These are phyloP conservation scores for Euptelea pleiosperma DNA, from an alignment of 164 flowering plant species.

Conservation along the genomic window DNA sequence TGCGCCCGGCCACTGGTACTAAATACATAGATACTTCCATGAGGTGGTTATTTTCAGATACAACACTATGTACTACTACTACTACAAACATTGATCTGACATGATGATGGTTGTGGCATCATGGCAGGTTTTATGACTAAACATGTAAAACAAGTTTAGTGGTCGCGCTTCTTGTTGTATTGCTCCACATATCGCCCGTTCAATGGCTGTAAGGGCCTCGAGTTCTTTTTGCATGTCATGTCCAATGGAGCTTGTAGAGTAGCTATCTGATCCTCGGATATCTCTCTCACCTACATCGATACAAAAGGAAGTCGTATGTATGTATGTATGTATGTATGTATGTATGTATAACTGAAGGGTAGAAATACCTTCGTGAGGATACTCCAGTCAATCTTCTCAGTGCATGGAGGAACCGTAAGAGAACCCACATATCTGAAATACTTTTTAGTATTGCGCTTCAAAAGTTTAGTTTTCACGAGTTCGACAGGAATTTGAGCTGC, in stretches of 20 bases:
- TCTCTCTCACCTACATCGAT: conserved; percentile 46
- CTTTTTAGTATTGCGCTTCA: conserved; percentile 32
- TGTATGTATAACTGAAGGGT: background rate
- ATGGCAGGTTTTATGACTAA: too few relatives aligned
- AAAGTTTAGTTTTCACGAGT: conserved; percentile 19
- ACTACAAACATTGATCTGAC: too few relatives aligned
- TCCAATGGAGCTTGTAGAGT: conserved; percentile 49
- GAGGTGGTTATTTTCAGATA: too few relatives aligned
- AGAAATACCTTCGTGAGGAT: conserved; percentile 44
- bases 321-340: background rate
- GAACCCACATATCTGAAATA: conserved; percentile 64
- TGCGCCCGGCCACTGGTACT: too few relatives aligned
- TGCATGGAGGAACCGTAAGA: conserved; percentile 37
- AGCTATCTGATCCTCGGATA: conserved; percentile 51
- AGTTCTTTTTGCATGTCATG: conserved; percentile 32
- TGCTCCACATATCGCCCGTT: conserved; percentile 53
- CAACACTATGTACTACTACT: too few relatives aligned
- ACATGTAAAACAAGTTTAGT: too few relatives aligned
- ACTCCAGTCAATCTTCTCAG: conserved; percentile 36
- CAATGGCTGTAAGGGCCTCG: conserved; percentile 65
- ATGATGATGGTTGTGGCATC: too few relatives aligned
- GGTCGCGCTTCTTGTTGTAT: too few relatives aligned
- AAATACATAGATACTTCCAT: too few relatives aligned
- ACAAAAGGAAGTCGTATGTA: background rate
- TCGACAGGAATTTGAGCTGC: conserved; percentile 29